phyloP scores from a whole-genome alignment of 2,329 filamentous ascomycete species.

The Colletotrichum sp. region DNA sequence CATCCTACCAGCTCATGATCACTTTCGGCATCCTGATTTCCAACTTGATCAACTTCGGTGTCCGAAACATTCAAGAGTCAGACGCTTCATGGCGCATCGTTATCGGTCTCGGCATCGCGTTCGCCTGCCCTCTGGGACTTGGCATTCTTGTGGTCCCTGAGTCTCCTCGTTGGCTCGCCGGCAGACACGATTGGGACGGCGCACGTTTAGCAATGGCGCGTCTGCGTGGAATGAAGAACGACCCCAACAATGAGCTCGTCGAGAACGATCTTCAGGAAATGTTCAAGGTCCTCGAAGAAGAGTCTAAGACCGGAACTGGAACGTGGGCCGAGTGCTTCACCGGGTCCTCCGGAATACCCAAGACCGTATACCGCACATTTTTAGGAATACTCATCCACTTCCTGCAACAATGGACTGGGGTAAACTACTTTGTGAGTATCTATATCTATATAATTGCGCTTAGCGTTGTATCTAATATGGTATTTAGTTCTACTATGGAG shows the following conservation, averaged over 20 bases:
- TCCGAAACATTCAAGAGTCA: constrained; percentile 44
- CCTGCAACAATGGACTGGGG: constrained; percentile 71
- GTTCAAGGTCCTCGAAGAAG: constrained; percentile 49
- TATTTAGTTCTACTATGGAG: constrained; percentile 63
- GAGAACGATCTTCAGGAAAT: constrained; percentile 61
- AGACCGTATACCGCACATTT: constrained; percentile 66
- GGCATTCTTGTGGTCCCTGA: constrained; percentile 62
- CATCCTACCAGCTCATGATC: constrained; percentile 77
- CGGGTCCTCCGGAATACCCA: constrained; percentile 54
- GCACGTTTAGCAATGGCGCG: constrained; percentile 57
- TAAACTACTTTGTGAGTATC: not conserved
- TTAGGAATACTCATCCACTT: constrained; percentile 69
- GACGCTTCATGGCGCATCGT: constrained; percentile 66
- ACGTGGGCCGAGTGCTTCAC: constrained; percentile 68
- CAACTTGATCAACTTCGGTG: constrained; percentile 60
- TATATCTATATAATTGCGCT: fast-evolving
- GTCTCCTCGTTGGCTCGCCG: constrained; percentile 61
- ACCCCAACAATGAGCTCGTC: constrained; percentile 48
- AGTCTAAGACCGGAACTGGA: constrained; percentile 48
- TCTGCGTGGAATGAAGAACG: constrained; percentile 55
- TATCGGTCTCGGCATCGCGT: constrained; percentile 60
- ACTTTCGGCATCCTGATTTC: constrained; percentile 70
- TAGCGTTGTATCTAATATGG: not conserved
- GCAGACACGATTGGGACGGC: constrained; percentile 48
- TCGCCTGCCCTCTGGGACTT: constrained; percentile 55